Evolutionary conservation across 352 stramenopile species (phyloP).

Genomic region (Pilasporangium apinafurcum): DNA sequence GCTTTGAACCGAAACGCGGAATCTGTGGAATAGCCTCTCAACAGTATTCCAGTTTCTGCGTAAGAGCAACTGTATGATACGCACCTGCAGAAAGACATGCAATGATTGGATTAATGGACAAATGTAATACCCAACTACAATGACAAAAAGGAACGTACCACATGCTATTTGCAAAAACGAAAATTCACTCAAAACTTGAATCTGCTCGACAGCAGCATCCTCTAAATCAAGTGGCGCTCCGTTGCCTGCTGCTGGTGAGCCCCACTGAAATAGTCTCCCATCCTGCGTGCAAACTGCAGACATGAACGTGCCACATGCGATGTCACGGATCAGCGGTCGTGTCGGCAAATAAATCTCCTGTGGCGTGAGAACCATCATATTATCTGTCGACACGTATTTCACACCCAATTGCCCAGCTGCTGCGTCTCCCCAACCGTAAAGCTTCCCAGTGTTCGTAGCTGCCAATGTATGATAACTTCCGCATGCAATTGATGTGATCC

Average conservation of each 20-base stretch:
- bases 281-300: conserved; percentile 43
- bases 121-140: not conserved
- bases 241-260: conserved; percentile 63
- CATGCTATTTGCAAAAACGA: conserved; percentile 47
- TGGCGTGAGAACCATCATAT: conserved; percentile 53
- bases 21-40: too few relatives aligned
- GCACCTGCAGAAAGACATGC: conserved; percentile 22
- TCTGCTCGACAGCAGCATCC: conserved; percentile 39
- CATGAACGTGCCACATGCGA: conserved; percentile 63
- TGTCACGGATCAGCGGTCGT: conserved; percentile 16
- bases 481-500: conserved; percentile 42
- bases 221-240: conserved; percentile 40
- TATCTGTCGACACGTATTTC: conserved; percentile 26
- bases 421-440: conserved; percentile 80
- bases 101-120: too few relatives aligned
- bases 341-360: conserved; percentile 26
- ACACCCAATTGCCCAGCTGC: conserved; percentile 63
- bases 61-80: conserved; percentile 60
- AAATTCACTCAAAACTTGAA: conserved; percentile 39
- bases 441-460: conserved; percentile 25
- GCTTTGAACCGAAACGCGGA: too few relatives aligned
- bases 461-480: conserved; percentile 74
- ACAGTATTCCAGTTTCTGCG: conserved; percentile 37
- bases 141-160: conserved; percentile 23
- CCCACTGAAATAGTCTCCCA: conserved; percentile 67